These are phyloP conservation scores for Strigomonas culicis DNA, from an alignment of 208 protist species.

Conservation along the genomic window DNA sequence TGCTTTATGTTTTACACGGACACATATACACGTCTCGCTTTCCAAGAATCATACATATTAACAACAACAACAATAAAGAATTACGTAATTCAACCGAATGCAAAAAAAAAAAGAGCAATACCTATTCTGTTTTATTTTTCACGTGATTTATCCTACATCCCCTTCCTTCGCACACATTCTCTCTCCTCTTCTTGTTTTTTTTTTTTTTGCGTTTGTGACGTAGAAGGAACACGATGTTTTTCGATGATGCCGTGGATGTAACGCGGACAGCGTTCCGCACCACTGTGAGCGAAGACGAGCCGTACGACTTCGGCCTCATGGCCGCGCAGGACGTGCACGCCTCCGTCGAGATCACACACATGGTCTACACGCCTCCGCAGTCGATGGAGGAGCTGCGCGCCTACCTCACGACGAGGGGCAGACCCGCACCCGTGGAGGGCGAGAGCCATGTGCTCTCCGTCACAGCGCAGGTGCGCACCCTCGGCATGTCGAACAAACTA, in stretches of 20 bases:
- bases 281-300: conserved; percentile 49
- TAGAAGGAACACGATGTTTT: neutral
- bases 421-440: neutral
- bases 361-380: conserved; percentile 69
- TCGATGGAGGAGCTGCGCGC: conserved; percentile 25
- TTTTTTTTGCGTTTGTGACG: conserved; percentile 1
- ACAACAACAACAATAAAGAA: no score
- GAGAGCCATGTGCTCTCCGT: conserved; percentile 22
- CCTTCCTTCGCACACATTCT: neutral
- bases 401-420: conserved; percentile 21
- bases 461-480: conserved; percentile 40
- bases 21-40: no score
- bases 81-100: neutral
- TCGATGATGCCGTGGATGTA: conserved; percentile 7
- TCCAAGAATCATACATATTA: no score
- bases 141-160: neutral
- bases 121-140: conserved; percentile 4
- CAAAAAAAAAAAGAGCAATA: neutral
- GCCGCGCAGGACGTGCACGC: conserved; percentile 49
- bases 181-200: neutral
- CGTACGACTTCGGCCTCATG: conserved; percentile 49
- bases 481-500: conserved; percentile 34
- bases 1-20: no score
- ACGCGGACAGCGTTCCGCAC: conserved; percentile 60
- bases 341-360: conserved; percentile 63